phyloP scores from a whole-genome alignment of 129 eudicot genomes.

The Kitagawia praeruptora region DNA sequence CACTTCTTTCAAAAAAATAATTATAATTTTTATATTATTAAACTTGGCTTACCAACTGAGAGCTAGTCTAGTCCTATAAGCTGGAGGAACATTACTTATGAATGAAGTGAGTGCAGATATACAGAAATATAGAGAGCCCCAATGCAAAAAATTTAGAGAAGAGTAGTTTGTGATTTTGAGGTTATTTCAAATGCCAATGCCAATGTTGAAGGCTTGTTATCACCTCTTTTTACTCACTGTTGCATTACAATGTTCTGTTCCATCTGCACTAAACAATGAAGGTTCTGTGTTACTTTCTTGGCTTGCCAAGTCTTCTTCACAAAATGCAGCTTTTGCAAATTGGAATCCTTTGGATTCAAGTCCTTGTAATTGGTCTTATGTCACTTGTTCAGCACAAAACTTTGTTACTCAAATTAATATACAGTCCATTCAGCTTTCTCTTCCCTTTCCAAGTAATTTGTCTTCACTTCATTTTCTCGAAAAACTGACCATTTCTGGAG shows the following conservation, averaged over 20 bases:
- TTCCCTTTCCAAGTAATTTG: slow-evolving; percentile 59
- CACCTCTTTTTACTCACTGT: slow-evolving; percentile 26
- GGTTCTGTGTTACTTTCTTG: slow-evolving; percentile 46
- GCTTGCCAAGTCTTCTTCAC: slow-evolving; percentile 34
- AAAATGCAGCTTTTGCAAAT: slow-evolving; percentile 34
- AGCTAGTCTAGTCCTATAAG: slow-evolving; percentile 14
- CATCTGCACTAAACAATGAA: slow-evolving; percentile 42
- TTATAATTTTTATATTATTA: slow-evolving; percentile 10
- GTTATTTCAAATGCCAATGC: slow-evolving; percentile 54
- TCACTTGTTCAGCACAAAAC: slow-evolving; percentile 43
- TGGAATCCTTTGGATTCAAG: slow-evolving; percentile 52
- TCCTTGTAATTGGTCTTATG: slow-evolving; percentile 72
- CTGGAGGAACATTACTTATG: slow-evolving; percentile 3
- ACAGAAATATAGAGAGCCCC: slow-evolving; percentile 29
- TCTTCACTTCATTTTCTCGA: slow-evolving; percentile 41
- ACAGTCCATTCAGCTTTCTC: slow-evolving; percentile 37
- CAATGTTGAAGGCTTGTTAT: slow-evolving; percentile 18
- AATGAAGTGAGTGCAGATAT: slow-evolving; percentile 8
- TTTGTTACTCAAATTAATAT: slow-evolving; percentile 51
- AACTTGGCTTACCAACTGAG: slow-evolving; percentile 16
- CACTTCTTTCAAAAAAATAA: neutral
- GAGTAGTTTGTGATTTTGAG: slow-evolving; percentile 41
- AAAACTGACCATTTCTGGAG: slow-evolving; percentile 41
- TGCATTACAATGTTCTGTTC: slow-evolving; percentile 10
- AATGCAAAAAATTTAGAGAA: slow-evolving; percentile 50